Conservation (phyloP, 257 asterid genomes). For the Prunella vulgaris region DNA sequence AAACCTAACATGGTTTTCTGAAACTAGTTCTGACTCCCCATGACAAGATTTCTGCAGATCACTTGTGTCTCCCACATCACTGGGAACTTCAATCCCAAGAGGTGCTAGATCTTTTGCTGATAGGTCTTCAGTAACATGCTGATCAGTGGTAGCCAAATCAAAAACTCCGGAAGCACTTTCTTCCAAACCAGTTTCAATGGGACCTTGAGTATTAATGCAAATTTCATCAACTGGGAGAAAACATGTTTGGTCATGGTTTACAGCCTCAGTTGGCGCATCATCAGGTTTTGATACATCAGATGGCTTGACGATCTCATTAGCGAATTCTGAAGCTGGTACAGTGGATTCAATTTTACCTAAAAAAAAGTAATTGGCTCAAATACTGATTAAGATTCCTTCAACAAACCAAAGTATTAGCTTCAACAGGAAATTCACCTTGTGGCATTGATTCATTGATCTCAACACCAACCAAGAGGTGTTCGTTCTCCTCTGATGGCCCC, state of each 20-base stretch:
- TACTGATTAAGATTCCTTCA: constrained; percentile 25
- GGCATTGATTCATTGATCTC: constrained; percentile 30
- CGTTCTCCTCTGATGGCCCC: constrained; percentile 43
- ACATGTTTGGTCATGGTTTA: constrained; percentile 22
- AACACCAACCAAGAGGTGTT: constrained; percentile 32
- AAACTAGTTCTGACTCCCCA: constrained; percentile 29
- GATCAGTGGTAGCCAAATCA: constrained; percentile 28
- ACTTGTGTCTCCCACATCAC: constrained; percentile 19
- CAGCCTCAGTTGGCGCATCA: constrained; percentile 29
- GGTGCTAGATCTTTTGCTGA: constrained; percentile 26
- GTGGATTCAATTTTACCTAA: constrained; percentile 24
- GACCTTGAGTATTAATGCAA: constrained; percentile 20
- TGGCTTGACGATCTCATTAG: constrained; percentile 31
- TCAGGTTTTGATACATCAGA: constrained; percentile 28
- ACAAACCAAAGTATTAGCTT: constrained; percentile 17
- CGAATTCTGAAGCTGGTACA: constrained; percentile 24
- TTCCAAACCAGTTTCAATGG: constrained; percentile 30
- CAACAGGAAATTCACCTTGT: constrained; percentile 33
- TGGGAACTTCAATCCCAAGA: constrained; percentile 27
- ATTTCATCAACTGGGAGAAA: constrained; percentile 27
- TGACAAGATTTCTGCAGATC: constrained; percentile 28
- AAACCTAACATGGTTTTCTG: constrained; percentile 33
- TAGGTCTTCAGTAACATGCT: constrained; percentile 30
- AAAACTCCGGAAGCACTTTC: constrained; percentile 24
- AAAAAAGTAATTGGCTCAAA: constrained; percentile 19